A percentile compares a stretch with the other conserved stretches of the same genome.
These are phyloP conservation scores for Wallacemonas sp. DNA, from an alignment of 208 protist genomes.

Conservation along the genomic window DNA sequence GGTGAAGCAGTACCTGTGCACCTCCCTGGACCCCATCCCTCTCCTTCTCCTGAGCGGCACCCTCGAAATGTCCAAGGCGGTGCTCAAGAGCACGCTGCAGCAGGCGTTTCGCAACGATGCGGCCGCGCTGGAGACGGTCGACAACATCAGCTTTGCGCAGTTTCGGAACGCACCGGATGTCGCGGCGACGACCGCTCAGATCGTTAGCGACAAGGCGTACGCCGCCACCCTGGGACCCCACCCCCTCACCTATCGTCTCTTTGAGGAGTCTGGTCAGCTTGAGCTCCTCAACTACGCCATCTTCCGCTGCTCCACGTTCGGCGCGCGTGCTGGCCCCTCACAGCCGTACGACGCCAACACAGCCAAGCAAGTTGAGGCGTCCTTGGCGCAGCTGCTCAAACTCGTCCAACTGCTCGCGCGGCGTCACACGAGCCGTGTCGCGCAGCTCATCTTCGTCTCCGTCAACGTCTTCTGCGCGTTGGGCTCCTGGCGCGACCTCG, in stretches of 20 bases:
- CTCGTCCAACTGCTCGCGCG: slow-evolving; percentile 47
- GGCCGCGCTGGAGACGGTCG: slow-evolving; percentile 43
- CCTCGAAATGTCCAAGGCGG: slow-evolving; percentile 73
- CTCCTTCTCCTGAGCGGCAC: slow-evolving; percentile 77
- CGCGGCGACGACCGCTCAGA: slow-evolving; percentile 11
- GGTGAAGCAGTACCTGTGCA: slow-evolving; percentile 78
- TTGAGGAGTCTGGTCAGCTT: slow-evolving; percentile 54
- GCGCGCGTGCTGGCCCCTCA: not conserved
- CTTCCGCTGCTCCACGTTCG: slow-evolving; percentile 44
- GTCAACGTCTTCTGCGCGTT: slow-evolving; percentile 62
- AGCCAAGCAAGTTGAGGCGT: not conserved
- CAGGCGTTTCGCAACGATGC: slow-evolving; percentile 62
- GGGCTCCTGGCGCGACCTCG: slow-evolving; percentile 41
- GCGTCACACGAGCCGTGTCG: slow-evolving; percentile 50
- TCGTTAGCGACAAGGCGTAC: slow-evolving; percentile 34
- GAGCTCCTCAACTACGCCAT: slow-evolving; percentile 66
- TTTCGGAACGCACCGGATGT: slow-evolving; percentile 32
- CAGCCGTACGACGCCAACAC: slow-evolving; percentile 8
- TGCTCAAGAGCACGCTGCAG: slow-evolving; percentile 51
- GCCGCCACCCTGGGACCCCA: slow-evolving; percentile 63
- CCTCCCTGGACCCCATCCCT: slow-evolving; percentile 74
- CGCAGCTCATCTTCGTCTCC: slow-evolving; percentile 59
- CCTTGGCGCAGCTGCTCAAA: slow-evolving; percentile 21
- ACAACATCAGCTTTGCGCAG: slow-evolving; percentile 35
- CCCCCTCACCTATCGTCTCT: slow-evolving; percentile 48